Evolutionary conservation across 306 rosid genomes (phyloP).

Genomic region (Senna tora): DNA sequence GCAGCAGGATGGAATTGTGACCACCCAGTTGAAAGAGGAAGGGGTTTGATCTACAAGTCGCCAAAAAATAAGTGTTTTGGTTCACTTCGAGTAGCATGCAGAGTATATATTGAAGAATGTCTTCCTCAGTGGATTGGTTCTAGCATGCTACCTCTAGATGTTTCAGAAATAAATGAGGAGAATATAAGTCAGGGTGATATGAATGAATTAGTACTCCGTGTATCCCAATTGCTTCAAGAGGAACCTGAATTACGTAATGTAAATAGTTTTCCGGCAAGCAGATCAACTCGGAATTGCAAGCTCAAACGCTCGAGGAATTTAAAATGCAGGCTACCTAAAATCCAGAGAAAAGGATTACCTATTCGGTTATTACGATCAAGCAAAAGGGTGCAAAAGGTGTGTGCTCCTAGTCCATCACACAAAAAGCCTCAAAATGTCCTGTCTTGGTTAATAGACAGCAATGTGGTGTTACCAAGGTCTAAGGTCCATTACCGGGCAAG

Average conservation of each 20-base stretch:
- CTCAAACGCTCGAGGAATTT: conserved; percentile 35
- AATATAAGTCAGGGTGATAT: conserved; percentile 30
- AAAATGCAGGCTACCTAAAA: conserved; percentile 35
- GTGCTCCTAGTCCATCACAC: conserved; percentile 47
- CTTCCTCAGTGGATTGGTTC: conserved; percentile 25
- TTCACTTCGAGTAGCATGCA: conserved; percentile 57
- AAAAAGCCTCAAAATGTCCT: conserved; percentile 62
- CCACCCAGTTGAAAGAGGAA: conserved; percentile 38
- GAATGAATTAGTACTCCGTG: conserved; percentile 32
- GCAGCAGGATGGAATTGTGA: conserved; percentile 54
- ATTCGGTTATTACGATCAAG: conserved; percentile 52
- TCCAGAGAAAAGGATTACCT: conserved; percentile 36
- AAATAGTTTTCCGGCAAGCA: conserved; percentile 30
- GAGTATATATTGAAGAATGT: conserved; percentile 39
- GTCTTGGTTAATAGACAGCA: conserved; percentile 86
- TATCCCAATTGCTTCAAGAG: conserved; percentile 44
- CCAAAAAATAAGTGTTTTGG: conserved; percentile 37
- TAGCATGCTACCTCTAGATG: conserved; percentile 36
- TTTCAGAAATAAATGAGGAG: conserved; percentile 30
- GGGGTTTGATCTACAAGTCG: conserved; percentile 47
- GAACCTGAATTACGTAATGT: conserved; percentile 35
- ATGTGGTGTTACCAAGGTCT: conserved; percentile 63
- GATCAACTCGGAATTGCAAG: conserved; percentile 39
- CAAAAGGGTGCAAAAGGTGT: conserved; percentile 62
- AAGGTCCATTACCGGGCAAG: conserved; percentile 55